Evolutionary conservation across 345 rosid genomes (phyloP), one percentile per base, ranked within the genome.

Genomic region (Eutrema heterophyllum): DNA sequence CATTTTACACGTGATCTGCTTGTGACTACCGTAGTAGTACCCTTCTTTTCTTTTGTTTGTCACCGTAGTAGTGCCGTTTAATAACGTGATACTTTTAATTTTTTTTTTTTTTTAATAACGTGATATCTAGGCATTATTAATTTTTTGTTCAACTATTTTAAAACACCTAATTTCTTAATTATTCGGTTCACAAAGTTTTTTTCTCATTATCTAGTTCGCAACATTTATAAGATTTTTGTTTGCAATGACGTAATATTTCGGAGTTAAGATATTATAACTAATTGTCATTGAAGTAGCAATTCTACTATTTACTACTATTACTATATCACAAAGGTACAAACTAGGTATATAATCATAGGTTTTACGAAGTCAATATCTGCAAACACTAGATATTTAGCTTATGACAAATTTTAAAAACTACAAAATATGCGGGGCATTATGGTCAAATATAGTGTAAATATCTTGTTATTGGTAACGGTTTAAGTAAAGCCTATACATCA

Each of bases 1-100:
- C 66, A 48, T 46, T 65, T 56, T 74, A 58, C 72, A 59, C 45
- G 78, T 72, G 53, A 60, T 60, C 54, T 49, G 40, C 75, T 39
- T 26, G 40, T 66, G 60, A 74, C 59, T 18, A 57, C 72, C 55
- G 48, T 18, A 18, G 27, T 41, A n/a, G 9, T 9, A 43, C 72
- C 54, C 44, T 33, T 44, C 33, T 11, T 50, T 32, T 32, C 1
- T 32, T 4, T 32, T 5, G 5, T 33, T 7, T 33, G 7, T 7
- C 9, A 33, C 38, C 33, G 41, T 38, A 9, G 41, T 38, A 38
- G 12, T 40, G n/a, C 60, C 60, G 61, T 9, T 36, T 7, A 43
- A 4, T 13, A 43, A 13, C 41, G 41, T 38, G 41, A 38, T 38
- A 9, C 13, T 38, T 36, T 36, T 8, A 1, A 7, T 4, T 30